phyloP scores from a whole-genome alignment of 73 alveolate genomes.

The Paraurostyla sp. region DNA sequence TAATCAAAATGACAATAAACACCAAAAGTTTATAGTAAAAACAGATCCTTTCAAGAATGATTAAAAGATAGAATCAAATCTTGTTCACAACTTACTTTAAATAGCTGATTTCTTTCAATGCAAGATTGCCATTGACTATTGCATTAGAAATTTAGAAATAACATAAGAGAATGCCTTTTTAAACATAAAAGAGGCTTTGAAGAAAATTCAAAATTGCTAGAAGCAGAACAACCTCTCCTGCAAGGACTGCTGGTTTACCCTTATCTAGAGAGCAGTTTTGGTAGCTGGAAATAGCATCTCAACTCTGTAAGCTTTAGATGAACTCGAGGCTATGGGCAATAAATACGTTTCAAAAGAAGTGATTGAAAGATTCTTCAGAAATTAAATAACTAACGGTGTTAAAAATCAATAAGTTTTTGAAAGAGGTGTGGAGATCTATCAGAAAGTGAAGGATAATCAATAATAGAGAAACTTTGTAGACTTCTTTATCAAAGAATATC shows the following conservation, averaged over 20 bases:
- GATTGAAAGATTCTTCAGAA: neutral
- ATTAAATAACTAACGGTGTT: neutral
- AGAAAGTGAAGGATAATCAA: neutral
- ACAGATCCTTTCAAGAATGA: neutral
- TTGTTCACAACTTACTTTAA: slow-evolving; percentile 3
- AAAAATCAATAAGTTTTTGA: neutral
- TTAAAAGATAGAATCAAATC: neutral
- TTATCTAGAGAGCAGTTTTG: neutral
- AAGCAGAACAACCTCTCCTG: neutral
- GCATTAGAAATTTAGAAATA: slow-evolving; percentile 25
- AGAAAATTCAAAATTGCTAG: slow-evolving; percentile 25
- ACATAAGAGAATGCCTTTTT: neutral
- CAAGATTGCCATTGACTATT: slow-evolving; percentile 14
- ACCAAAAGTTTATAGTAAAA: neutral
- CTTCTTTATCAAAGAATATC: neutral
- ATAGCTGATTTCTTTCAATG: slow-evolving; percentile 43
- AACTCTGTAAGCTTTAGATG: neutral
- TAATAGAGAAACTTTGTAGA: neutral
- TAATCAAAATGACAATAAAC: neutral
- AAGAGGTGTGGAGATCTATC: neutral
- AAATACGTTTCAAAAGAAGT: slow-evolving; percentile 34
- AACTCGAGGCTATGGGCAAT: neutral
- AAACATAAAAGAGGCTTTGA: slow-evolving; percentile 16
- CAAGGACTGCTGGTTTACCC: slow-evolving; percentile 27
- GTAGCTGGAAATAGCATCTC: neutral